Percentiles rank a stretch among this genome's conserved stretches.
Conservation (phyloP, 2,329 filamentous ascomycete species). For the Pyrenophora seminiperda region DNA sequence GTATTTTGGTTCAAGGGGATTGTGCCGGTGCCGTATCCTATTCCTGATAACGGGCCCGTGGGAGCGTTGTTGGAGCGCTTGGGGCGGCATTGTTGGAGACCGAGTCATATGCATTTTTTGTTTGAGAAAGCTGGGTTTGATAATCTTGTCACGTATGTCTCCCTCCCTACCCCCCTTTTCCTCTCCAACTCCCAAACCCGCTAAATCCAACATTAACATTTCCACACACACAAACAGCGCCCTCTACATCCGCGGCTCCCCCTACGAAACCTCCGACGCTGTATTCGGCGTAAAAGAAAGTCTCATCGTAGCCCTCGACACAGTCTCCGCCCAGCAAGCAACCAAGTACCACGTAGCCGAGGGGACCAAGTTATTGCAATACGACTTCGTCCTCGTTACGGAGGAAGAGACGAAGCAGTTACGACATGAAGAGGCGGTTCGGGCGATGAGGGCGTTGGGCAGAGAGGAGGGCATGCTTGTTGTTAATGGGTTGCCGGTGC, state of each 20-base stretch:
- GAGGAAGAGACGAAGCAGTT: constrained; percentile 70
- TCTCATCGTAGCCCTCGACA: constrained; percentile 55
- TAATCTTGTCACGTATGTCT: constrained; percentile 77
- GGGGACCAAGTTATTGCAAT: constrained; percentile 66
- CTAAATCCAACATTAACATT: background rate
- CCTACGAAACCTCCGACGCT: constrained; percentile 81
- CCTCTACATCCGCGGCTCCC: constrained; percentile 76
- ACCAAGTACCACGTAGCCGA: constrained; percentile 62
- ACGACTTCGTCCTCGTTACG: constrained; percentile 79
- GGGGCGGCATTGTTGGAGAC: constrained; percentile 45
- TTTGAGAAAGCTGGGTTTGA: constrained; percentile 65
- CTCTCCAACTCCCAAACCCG: background rate
- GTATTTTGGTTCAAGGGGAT: constrained; percentile 85
- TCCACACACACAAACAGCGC: constrained; percentile 57
- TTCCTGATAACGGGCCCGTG: constrained; percentile 78
- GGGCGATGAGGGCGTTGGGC: constrained; percentile 70
- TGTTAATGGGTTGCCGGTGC: constrained; percentile 76
- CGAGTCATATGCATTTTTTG: constrained; percentile 61
- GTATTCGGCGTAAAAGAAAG: constrained; percentile 88
- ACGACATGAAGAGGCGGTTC: constrained; percentile 68
- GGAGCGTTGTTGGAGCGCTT: constrained; percentile 49
- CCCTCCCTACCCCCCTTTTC: background rate
- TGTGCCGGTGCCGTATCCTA: constrained; percentile 82
- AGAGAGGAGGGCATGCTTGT: constrained; percentile 68
- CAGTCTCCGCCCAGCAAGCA: constrained; percentile 35